Evolutionary conservation across 129 eudicot species (phyloP), one percentile per base, ranked within the genome.

Genomic region (Flaveria brownii): DNA sequence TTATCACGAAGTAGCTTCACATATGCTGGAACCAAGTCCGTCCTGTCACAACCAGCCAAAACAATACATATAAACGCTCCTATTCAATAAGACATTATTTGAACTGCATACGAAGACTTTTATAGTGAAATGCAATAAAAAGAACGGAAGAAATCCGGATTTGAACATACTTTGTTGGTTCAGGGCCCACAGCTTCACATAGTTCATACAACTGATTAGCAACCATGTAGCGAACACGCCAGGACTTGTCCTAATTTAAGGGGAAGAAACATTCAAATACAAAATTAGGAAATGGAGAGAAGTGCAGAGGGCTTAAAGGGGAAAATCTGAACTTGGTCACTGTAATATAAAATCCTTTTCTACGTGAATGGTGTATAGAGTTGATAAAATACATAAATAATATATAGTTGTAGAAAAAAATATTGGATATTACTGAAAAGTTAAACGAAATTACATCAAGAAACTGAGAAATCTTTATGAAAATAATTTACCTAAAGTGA

Each of bases 141-240:
- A 36, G 42, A 11, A 51, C 66, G 30, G 26, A 18, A 66, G 16
- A 42, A 67, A 23, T 63, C 39, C 23, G 68, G 23, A 30, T 68
- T 72, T 14, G 22, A 77, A 83, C 79, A 30, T 74, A 95, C 99
- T 90, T 91, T 15, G 99, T 95, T 69, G 99, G 96, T 78, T 95
- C 99, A 73, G 97, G 97, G 47, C 99, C 99, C 80, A 89, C 99
- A 75, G 99, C 99, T 85, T 94, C 99, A 83, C 97, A 94, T 77
- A 95, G 88, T 73, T 95, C 99, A 55, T 95, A 95, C 84, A 95
- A 72, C 78, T 95, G 99, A 77, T 95, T 95, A 55, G 99, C 99
- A 86, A 95, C 99, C 99, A 95, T 95, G 85, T 91, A 95, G 36
- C 99, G 93, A 45, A 95, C 99, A 77, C 99, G 97, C 99, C 99